These are phyloP conservation scores for Botrytis squamosa DNA, from an alignment of 2,329 filamentous ascomycete genomes.

Conservation along the genomic window DNA sequence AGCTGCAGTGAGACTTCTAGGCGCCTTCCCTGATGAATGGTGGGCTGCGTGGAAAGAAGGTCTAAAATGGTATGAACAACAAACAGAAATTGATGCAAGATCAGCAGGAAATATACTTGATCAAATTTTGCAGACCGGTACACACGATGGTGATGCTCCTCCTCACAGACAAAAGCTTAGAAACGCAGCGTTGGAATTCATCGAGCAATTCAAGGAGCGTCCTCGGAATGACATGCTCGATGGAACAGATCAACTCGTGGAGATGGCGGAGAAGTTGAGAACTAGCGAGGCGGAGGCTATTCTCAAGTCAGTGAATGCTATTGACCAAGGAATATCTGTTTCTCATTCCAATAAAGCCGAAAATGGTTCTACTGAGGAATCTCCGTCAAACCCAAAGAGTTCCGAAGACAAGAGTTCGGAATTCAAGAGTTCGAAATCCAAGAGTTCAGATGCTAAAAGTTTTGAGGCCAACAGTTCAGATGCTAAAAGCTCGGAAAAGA, in stretches of 20 bases:
- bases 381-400: slow-evolving; percentile 2
- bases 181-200: slow-evolving; percentile 4
- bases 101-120: slow-evolving; percentile 19
- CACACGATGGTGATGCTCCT: slow-evolving; percentile 24
- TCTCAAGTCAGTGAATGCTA: slow-evolving; percentile 14
- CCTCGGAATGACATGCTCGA: background rate
- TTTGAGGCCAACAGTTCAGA: background rate
- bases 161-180: background rate
- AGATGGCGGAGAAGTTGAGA: slow-evolving; percentile 22
- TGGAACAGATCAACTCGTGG: slow-evolving; percentile 22
- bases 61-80: slow-evolving; percentile 22
- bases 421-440: background rate
- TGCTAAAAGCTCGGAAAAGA: slow-evolving; percentile 23
- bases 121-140: slow-evolving; percentile 28
- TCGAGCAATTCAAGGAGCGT: background rate
- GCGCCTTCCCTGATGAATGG: slow-evolving; percentile 24
- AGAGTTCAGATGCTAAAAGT: background rate
- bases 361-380: background rate
- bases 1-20: slow-evolving; percentile 24
- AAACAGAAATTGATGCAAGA: background rate
- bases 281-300: slow-evolving; percentile 27
- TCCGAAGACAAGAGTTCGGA: background rate
- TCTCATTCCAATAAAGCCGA: background rate
- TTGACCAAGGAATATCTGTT: background rate
- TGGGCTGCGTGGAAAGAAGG: slow-evolving; percentile 27